Conservation (phyloP, 1,139 yeast genomes). For the Pneumocystis canis region DNA sequence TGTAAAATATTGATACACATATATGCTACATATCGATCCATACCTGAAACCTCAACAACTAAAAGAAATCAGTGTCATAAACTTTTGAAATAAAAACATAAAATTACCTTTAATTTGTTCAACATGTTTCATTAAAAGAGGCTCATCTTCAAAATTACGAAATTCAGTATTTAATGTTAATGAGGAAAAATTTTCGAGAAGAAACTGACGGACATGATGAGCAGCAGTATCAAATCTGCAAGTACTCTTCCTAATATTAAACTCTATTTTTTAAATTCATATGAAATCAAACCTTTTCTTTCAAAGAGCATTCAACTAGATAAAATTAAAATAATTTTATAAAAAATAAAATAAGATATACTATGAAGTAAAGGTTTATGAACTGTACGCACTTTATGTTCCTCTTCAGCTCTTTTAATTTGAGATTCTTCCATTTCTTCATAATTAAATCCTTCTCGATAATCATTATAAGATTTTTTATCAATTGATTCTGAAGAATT, state of each 20-base stretch:
- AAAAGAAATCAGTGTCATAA: not conserved
- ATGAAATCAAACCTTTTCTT: not conserved
- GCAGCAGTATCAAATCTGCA: slow-evolving; percentile 6
- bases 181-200: slow-evolving; percentile 15
- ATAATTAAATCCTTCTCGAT: not conserved
- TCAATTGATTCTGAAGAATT: not conserved
- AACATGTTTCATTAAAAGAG: slow-evolving; percentile 5
- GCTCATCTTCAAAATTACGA: slow-evolving; percentile 8
- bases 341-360: not conserved
- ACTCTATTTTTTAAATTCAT: not conserved
- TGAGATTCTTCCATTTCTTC: not conserved
- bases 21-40: not conserved
- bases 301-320: not conserved
- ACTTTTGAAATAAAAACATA: not conserved
- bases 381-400: not conserved
- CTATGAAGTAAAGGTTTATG: not conserved
- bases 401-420: not conserved
- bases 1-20: slow-evolving; percentile 2
- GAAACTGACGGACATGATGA: slow-evolving; percentile 9
- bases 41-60: slow-evolving; percentile 15
- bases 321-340: not conserved
- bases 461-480: not conserved
- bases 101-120: slow-evolving; percentile 5
- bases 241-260: not conserved
- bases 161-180: slow-evolving; percentile 11